phyloP scores from a whole-genome alignment of 768 basidiomycete genomes.

The Pleurotus giganteus region DNA sequence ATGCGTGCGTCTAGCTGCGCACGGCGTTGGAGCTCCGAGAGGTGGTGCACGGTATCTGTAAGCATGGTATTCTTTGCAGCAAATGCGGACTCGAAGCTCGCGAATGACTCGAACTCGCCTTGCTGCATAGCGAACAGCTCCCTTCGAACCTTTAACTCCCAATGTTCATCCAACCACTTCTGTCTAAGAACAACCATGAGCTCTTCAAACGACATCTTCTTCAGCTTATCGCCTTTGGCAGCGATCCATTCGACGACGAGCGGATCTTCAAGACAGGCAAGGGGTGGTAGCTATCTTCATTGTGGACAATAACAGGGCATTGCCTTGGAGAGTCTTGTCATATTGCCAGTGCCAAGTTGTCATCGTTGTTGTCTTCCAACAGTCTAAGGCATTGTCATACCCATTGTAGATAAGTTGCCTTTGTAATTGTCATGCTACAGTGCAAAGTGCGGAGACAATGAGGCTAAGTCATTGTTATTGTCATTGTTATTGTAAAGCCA shows the following conservation, averaged over 20 bases:
- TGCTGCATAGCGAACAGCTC: slow-evolving; percentile 5
- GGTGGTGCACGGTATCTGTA: background rate
- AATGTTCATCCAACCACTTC: slow-evolving; percentile 15
- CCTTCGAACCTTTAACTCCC: slow-evolving; percentile 12
- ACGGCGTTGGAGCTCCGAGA: background rate
- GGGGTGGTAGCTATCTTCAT: too few species aligned
- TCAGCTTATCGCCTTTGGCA: slow-evolving; percentile 8
- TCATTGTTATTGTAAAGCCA: too few species aligned
- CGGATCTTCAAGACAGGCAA: background rate
- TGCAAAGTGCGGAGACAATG: too few species aligned
- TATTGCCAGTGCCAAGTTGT: too few species aligned
- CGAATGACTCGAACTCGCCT: slow-evolving; percentile 10
- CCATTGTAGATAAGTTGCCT: too few species aligned
- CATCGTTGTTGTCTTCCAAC: too few species aligned
- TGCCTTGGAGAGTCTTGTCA: too few species aligned
- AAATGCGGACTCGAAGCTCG: slow-evolving; percentile 13
- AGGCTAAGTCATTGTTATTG: too few species aligned
- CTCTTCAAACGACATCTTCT: slow-evolving; percentile 11
- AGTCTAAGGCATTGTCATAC: too few species aligned
- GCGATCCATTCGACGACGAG: slow-evolving; percentile 10
- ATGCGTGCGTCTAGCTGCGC: background rate
- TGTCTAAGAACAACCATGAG: slow-evolving; percentile 12
- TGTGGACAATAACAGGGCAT: too few species aligned
- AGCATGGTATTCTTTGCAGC: slow-evolving; percentile 16
- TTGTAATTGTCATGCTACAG: too few species aligned